A percentile compares a stretch with the other conserved stretches of the same genome.
Evolutionary conservation across 2,329 filamentous ascomycete species (phyloP).

Genomic region (Paraconiothyrium sp.): DNA sequence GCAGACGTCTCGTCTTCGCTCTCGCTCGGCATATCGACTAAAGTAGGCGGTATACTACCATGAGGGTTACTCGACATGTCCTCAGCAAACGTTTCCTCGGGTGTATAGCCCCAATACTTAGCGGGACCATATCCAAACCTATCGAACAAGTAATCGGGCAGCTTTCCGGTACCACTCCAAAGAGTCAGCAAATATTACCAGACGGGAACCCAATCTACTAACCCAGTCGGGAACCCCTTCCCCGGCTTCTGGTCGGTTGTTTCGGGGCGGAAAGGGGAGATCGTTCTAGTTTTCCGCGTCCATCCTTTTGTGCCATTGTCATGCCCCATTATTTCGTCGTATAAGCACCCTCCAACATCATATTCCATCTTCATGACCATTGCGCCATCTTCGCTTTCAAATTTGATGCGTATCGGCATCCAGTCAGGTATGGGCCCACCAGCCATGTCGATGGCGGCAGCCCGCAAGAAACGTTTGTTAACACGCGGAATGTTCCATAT

Average conservation of each 20-base stretch:
- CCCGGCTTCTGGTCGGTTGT: not conserved
- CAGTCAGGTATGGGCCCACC: conserved; percentile 40
- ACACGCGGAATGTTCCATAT: conserved; percentile 34
- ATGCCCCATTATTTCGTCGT: conserved; percentile 24
- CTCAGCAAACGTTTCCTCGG: not conserved
- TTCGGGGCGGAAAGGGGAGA: not conserved
- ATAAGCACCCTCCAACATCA: not conserved
- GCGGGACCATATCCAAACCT: not conserved
- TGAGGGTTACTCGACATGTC: not conserved
- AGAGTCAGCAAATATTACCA: not conserved
- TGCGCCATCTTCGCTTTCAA: conserved; percentile 39
- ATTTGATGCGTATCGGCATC: conserved; percentile 38
- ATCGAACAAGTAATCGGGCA: not conserved
- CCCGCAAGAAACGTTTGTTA: conserved; percentile 30
- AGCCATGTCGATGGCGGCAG: conserved; percentile 36
- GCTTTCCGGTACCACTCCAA: not conserved
- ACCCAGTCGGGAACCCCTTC: conserved; percentile 13
- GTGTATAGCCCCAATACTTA: not conserved
- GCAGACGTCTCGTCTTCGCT: not conserved
- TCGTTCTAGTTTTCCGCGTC: conserved; percentile 14
- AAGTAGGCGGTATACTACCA: not conserved
- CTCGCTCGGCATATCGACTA: not conserved
- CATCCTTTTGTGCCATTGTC: conserved; percentile 5
- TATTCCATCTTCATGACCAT: conserved; percentile 43
- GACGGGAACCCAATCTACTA: not conserved